Conservation (phyloP, 768 basidiomycete species). For the Leccinum imitatum region DNA sequence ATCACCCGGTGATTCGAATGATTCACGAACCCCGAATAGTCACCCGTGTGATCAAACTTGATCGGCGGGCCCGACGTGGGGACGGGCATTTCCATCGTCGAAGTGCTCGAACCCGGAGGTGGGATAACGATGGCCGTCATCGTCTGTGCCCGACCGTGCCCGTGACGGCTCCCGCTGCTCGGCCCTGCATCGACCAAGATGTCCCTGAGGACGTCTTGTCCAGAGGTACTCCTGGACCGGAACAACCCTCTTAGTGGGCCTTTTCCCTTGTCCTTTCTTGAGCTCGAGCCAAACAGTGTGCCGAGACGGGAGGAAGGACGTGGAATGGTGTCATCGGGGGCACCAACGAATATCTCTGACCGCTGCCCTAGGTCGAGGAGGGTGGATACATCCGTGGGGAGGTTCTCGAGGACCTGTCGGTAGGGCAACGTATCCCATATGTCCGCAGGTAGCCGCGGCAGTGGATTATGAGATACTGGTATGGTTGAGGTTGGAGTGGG, state of each 20-base stretch:
- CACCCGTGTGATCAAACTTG: slow-evolving; percentile 43
- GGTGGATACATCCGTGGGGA: slow-evolving; percentile 43
- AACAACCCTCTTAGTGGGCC: slow-evolving; percentile 44
- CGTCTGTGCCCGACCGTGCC: slow-evolving; percentile 21
- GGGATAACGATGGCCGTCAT: slow-evolving; percentile 28
- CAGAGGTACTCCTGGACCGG: slow-evolving; percentile 40
- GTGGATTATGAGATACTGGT: slow-evolving; percentile 45
- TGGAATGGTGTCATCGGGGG: slow-evolving; percentile 19
- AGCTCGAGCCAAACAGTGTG: slow-evolving; percentile 23
- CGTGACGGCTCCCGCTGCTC: slow-evolving; percentile 17
- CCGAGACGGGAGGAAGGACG: slow-evolving; percentile 23
- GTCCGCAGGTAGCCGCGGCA: slow-evolving; percentile 62
- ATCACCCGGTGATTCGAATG: slow-evolving; percentile 64
- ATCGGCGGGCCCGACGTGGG: slow-evolving; percentile 26
- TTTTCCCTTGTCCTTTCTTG: slow-evolving; percentile 35
- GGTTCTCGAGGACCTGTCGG: slow-evolving; percentile 46
- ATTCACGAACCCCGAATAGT: slow-evolving; percentile 55
- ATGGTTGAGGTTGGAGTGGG: background rate
- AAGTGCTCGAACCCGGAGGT: background rate
- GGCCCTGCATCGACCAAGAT: slow-evolving; percentile 13
- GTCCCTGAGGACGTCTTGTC: slow-evolving; percentile 8
- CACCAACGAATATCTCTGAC: background rate
- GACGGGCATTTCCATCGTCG: slow-evolving; percentile 12
- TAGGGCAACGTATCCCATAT: slow-evolving; percentile 60
- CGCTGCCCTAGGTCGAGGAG: slow-evolving; percentile 13